phyloP scores from a whole-genome alignment of 2,329 filamentous ascomycete species.

The Ophiobolus disseminans region DNA sequence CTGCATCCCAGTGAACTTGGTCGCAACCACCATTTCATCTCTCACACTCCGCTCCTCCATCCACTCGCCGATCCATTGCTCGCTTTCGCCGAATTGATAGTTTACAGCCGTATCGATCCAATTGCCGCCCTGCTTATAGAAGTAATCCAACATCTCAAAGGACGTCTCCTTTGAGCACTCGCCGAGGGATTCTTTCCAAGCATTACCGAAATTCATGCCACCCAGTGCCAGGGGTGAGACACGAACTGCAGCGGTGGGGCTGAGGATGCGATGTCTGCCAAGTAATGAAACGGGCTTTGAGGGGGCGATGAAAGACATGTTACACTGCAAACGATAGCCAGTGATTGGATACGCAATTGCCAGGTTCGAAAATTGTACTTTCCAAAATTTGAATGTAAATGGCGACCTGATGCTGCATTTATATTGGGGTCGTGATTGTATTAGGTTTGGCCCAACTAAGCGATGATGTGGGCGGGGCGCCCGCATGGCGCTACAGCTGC shows the following conservation, averaged over 20 bases:
- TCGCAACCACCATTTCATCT: slow-evolving; percentile 52
- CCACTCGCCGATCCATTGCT: slow-evolving; percentile 56
- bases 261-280: slow-evolving; percentile 70
- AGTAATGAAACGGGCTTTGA: slow-evolving; percentile 57
- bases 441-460: too few species aligned
- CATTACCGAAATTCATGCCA: slow-evolving; percentile 69
- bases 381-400: too few species aligned
- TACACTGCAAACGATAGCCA: too few species aligned
- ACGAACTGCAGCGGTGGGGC: slow-evolving; percentile 68
- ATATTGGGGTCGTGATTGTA: too few species aligned
- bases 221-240: slow-evolving; percentile 60
- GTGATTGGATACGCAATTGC: too few species aligned
- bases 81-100: slow-evolving; percentile 52
- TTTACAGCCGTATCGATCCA: slow-evolving; percentile 70
- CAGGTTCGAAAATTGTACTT: too few species aligned
- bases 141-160: slow-evolving; percentile 71
- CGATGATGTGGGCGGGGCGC: not conserved
- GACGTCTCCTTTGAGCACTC: slow-evolving; percentile 68
- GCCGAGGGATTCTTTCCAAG: slow-evolving; percentile 67
- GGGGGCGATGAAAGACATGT: slow-evolving; percentile 13
- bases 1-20: slow-evolving; percentile 51
- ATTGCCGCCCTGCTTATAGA: slow-evolving; percentile 71
- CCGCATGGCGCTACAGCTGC: not conserved
- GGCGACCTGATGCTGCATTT: too few species aligned
- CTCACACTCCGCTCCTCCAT: slow-evolving; percentile 47